A percentile compares a stretch with the other conserved stretches of the same genome.
Evolutionary conservation across 2,329 filamentous ascomycete species (phyloP).

Genomic region (Parafenestella ontariensis): DNA sequence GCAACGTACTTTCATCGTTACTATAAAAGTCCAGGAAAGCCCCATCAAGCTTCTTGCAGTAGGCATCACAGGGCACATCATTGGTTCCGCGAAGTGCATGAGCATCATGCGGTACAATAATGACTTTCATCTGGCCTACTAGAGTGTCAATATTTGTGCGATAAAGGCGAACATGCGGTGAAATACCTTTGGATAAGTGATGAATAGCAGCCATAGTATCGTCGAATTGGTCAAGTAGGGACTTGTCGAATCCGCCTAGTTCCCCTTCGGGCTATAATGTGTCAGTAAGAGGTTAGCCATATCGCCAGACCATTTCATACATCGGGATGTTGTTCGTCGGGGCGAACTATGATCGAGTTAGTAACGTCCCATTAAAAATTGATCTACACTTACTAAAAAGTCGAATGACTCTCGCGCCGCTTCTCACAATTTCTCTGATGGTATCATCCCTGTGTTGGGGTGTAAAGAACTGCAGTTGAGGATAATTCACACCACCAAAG

Average conservation of each 20-base stretch:
- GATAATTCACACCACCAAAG: slow-evolving; percentile 46
- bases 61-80: slow-evolving; percentile 43
- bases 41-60: slow-evolving; percentile 39
- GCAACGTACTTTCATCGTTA: slow-evolving; percentile 29
- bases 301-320: slow-evolving; percentile 15
- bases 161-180: not conserved
- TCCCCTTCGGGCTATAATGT: slow-evolving; percentile 34
- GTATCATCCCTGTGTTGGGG: slow-evolving; percentile 35
- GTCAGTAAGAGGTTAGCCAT: slow-evolving; percentile 1
- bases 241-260: slow-evolving; percentile 41
- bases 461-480: slow-evolving; percentile 39
- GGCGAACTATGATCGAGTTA: slow-evolving; percentile 31
- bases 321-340: slow-evolving; percentile 37
- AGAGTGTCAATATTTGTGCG: not conserved
- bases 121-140: slow-evolving; percentile 44
- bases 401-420: slow-evolving; percentile 41
- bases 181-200: slow-evolving; percentile 40
- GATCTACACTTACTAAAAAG: slow-evolving; percentile 36
- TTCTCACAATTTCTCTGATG: slow-evolving; percentile 39
- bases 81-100: slow-evolving; percentile 42
- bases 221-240: slow-evolving; percentile 43
- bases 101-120: slow-evolving; percentile 45
- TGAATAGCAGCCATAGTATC: slow-evolving; percentile 46
- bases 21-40: slow-evolving; percentile 48
- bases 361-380: not conserved